These are phyloP conservation scores for Zalerion maritima DNA, from an alignment of 495 filamentous ascomycete genomes.

Conservation along the genomic window DNA sequence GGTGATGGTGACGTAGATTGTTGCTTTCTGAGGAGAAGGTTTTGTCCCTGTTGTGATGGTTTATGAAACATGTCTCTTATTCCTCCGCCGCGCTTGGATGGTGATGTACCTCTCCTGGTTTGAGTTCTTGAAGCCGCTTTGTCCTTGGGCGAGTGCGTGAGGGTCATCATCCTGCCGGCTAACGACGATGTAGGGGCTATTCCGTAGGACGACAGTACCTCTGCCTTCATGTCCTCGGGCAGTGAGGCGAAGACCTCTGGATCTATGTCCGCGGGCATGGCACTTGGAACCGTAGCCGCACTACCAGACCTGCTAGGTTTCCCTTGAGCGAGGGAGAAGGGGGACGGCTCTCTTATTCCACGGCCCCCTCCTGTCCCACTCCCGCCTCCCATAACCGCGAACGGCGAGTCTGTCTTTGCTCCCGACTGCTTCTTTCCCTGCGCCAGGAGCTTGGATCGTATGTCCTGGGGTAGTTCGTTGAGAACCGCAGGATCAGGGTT, in stretches of 20 bases:
- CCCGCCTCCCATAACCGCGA: no score
- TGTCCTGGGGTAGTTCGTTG: constrained; percentile 64
- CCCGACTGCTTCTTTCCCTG: constrained; percentile 16
- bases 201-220: constrained; percentile 60
- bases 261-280: constrained; percentile 46
- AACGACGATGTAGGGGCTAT: constrained; percentile 13
- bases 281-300: constrained; percentile 1
- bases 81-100: constrained; percentile 41
- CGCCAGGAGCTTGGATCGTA: constrained; percentile 53
- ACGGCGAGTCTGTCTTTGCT: constrained; percentile 2
- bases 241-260: constrained; percentile 61
- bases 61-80: constrained; percentile 30
- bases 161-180: constrained; percentile 28
- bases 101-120: constrained; percentile 37
- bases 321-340: constrained; percentile 3
- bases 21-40: no score
- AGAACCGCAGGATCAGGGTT: constrained; percentile 62
- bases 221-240: constrained; percentile 69
- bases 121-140: constrained; percentile 26
- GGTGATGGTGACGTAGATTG: no score
- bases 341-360: constrained; percentile 18
- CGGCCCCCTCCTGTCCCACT: no score
- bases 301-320: constrained; percentile 7
- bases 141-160: constrained; percentile 44
- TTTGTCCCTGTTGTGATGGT: no score